These are phyloP conservation scores for Hyaloscypha variabilis DNA, from an alignment of 495 filamentous ascomycete genomes.

Conservation along the genomic window DNA sequence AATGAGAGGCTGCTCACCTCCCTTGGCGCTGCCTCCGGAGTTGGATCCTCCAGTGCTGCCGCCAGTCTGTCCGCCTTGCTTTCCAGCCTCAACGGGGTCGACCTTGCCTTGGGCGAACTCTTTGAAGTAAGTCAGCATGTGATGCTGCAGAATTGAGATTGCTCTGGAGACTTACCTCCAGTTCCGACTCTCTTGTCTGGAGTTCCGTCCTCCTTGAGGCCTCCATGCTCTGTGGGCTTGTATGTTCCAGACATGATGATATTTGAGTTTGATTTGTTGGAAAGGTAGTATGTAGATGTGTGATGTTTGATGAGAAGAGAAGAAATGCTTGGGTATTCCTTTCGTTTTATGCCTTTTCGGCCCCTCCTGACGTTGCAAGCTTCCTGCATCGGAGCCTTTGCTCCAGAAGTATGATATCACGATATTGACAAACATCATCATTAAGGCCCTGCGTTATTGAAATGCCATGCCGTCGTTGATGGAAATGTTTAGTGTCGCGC, in stretches of 20 bases:
- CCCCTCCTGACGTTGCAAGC: too few species aligned
- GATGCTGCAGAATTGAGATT: not conserved
- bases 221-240: constrained; percentile 28
- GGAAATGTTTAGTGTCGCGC: too few species aligned
- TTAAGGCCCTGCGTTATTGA: too few species aligned
- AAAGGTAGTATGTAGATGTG: too few species aligned
- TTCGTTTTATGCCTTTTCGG: too few species aligned
- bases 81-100: constrained; percentile 27
- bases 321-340: too few species aligned
- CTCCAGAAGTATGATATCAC: too few species aligned
- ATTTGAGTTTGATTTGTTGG: not conserved
- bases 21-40: constrained; percentile 5
- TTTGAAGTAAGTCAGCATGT: not conserved
- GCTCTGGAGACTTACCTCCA: constrained; percentile 16
- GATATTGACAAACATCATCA: too few species aligned
- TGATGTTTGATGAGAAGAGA: too few species aligned
- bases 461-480: too few species aligned
- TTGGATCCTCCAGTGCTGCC: constrained; percentile 6
- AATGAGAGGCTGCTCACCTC: not conserved
- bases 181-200: constrained; percentile 29
- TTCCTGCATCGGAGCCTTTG: too few species aligned
- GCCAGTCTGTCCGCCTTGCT: constrained; percentile 21
- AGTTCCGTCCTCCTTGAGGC: constrained; percentile 32
- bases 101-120: constrained; percentile 31
- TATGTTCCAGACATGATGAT: constrained; percentile 18